Evolutionary conservation across 768 basidiomycete genomes (phyloP), one percentile per base, ranked within the genome.

Genomic region (Tricholomella constricta): DNA sequence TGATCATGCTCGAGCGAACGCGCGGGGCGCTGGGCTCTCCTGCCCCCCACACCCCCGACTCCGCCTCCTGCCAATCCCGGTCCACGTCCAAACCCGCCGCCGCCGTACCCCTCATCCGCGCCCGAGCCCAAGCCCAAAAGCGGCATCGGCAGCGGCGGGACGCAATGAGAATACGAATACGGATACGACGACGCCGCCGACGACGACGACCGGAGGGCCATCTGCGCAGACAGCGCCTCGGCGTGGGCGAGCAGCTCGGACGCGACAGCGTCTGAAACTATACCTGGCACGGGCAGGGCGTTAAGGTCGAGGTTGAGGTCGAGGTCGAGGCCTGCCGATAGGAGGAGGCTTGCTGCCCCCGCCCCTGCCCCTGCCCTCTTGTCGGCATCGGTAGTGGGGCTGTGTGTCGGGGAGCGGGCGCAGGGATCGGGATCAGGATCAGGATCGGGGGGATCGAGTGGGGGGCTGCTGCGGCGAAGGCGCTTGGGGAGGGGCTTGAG

Each of bases 401-500:
- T 41, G 40, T n/a, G 36, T 9, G 35, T 19, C 10, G 50, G 32
- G 5, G 36, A 32, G 51, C 19, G 11, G 27, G 35, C 32, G 34
- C 6, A 4, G 31, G 27, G 6, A 40, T 22, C 5, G 19, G 38
- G 9, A 22, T 40, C 12, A 38, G 45, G 44, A 25, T 4, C 31
- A n/a, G 50, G 22, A 37, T 11, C 45, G 5, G 36, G 23, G n/a
- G 20, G 20, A 7, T 12, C 14, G 11, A 22, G 17, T 27, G 4
- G 15, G 10, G 46, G 17, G 15, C 14, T 15, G 12, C 14, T 7
- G 22, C 32, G 22, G 81, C 85, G 82, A 56, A 85, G 78, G 59
- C 89, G 81, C 72, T 89, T 90, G 23, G 90, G 89, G 36, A 90
- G 77, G 35, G 90, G 89, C 65, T 89, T 91, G 62, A 90, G 79